Conservation (phyloP, 192 early-diverging fungal species). For the Allomyces arbusculus region DNA sequence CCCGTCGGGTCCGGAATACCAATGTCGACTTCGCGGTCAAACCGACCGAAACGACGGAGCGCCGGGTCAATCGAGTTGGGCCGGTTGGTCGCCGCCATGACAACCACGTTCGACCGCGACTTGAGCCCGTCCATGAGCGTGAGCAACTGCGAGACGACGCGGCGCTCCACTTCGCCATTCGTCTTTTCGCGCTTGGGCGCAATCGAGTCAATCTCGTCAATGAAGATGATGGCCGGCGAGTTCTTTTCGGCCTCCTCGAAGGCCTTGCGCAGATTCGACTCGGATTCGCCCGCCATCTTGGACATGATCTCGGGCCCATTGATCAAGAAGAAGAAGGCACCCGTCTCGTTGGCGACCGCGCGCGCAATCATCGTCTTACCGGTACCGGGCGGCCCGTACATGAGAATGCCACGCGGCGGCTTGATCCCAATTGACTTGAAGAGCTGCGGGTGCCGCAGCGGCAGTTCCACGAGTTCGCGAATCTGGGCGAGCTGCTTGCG, state of each 20-base stretch:
- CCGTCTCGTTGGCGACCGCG: constrained; percentile 97
- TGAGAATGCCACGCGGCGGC: constrained; percentile 90
- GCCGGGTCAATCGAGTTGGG: constrained; percentile 97
- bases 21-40: constrained; percentile 98
- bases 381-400: constrained; percentile 96
- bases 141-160: constrained; percentile 93
- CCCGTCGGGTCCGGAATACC: constrained; percentile 97
- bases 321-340: constrained; percentile 98
- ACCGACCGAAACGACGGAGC: constrained; percentile 94
- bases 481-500: constrained; percentile 99
- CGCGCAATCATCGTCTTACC: constrained; percentile 98
- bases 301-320: constrained; percentile 99
- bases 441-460: constrained; percentile 91
- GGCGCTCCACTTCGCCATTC: constrained; percentile 95
- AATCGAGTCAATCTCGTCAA: constrained; percentile 98
- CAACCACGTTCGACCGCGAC: constrained; percentile 89
- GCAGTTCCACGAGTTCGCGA: constrained; percentile 91
- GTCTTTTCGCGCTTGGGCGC: constrained; percentile 99
- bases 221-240: constrained; percentile 91
- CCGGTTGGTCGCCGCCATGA: constrained; percentile 98
- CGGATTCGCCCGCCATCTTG: constrained; percentile 98
- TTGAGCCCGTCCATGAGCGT: constrained; percentile 97
- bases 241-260: constrained; percentile 99
- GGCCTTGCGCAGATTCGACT: constrained; percentile 91
- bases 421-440: constrained; percentile 99